Base-by-base conservation (phyloP, 768 basidiomycete species). In the Pluteus cervinus region DNA sequence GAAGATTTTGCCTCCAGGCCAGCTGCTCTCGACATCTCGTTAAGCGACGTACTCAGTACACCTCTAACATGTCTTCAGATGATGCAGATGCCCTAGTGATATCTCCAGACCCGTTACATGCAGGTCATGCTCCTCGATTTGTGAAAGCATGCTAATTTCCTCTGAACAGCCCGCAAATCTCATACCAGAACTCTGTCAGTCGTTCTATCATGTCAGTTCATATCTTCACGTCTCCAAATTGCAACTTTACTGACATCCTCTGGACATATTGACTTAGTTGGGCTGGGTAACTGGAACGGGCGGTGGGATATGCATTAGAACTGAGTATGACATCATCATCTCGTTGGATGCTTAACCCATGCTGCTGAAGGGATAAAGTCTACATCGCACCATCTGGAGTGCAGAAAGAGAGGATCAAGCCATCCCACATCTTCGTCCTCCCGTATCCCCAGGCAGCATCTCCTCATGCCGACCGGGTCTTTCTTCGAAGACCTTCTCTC, bases 251-350 rank as follows among this genome's bases (percentile, higher is more conserved):
- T 34, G 3, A 17, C 24, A 17, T 36, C 16, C 31, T 45, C 16
- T 49, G n/a, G n/a, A n/a, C n/a, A 37, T 17, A 36, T 17, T 26
- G n/a, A 32, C 25, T 17, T 28, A 69, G 63, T 73, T 92, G 15
- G 90, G 90, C 10, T 92, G 90, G 90, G 90, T 92, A 1, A 92
- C 89, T 3, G 89, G 90, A 11, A 92, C 90, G 2, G 89, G 88
- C 5, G 79, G 79, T 17, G 86, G 86, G 1, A 86, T 87, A 42
- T 79, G 76, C 43, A 88, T 89, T 43, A 74, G 84, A 14, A 56
- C 67, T 29, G 79, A 71, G 86, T 84, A 43, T 12, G 8, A 2
- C 20, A 7, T 11, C 15, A 18, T 18, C 4, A 18, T 31, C 18
- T 39, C 22, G 10, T 7, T 18, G 24, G 17, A 14, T 10, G 4